phyloP scores from a whole-genome alignment of 495 filamentous ascomycete species.

The Sphaerosporella brunnea region DNA sequence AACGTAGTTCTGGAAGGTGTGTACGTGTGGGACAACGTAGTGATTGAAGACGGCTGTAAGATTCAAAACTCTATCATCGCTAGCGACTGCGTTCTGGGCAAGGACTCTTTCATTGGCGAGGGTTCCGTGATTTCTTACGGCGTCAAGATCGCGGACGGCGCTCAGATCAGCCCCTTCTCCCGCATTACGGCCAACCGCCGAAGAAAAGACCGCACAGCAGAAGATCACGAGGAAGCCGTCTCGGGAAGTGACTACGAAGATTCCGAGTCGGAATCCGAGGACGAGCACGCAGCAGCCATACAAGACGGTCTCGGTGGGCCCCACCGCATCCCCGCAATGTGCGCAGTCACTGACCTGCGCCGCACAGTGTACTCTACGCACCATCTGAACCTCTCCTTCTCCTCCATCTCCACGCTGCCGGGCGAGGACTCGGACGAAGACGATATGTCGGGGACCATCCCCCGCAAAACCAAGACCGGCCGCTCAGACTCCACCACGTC shows the following conservation, averaged over 20 bases:
- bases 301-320: slow-evolving; percentile 37
- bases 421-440: slow-evolving; percentile 30
- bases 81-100: slow-evolving; percentile 49
- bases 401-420: slow-evolving; percentile 27
- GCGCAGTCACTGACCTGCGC: background rate
- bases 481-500: slow-evolving; percentile 24
- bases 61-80: slow-evolving; percentile 62
- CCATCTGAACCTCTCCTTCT: background rate
- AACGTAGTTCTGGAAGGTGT: slow-evolving; percentile 62
- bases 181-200: slow-evolving; percentile 40
- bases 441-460: slow-evolving; percentile 19
- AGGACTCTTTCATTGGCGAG: slow-evolving; percentile 43
- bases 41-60: slow-evolving; percentile 53
- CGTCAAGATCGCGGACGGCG: slow-evolving; percentile 47
- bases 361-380: background rate
- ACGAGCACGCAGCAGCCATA: slow-evolving; percentile 33
- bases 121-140: slow-evolving; percentile 68
- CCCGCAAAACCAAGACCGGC: slow-evolving; percentile 19
- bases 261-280: slow-evolving; percentile 35
- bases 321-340: background rate
- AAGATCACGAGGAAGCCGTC: slow-evolving; percentile 38
- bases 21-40: slow-evolving; percentile 77
- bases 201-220: slow-evolving; percentile 36
- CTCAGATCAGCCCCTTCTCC: slow-evolving; percentile 32
- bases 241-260: slow-evolving; percentile 35